Conservation (phyloP, 2,329 filamentous ascomycete species). For the Pseudogymnoascus sp. region DNA sequence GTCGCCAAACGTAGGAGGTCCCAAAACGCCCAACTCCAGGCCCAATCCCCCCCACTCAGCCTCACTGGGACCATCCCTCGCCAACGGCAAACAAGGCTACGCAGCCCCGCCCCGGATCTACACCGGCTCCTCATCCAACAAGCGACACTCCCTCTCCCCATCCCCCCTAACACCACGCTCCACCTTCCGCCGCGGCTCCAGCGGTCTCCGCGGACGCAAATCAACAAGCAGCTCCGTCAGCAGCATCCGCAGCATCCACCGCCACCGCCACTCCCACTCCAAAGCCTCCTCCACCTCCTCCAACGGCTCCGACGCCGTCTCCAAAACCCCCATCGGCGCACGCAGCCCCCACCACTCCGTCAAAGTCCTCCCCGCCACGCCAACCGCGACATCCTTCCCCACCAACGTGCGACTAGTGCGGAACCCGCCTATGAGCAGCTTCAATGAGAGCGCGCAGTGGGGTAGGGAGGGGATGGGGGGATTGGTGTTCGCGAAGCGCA, state of each 20-base stretch:
- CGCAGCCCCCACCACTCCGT: constrained; percentile 83
- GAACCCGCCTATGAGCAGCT: constrained; percentile 45
- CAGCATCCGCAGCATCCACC: constrained; percentile 84
- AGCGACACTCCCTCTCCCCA: constrained; percentile 77
- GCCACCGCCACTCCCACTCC: constrained; percentile 79
- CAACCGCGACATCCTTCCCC: constrained; percentile 68
- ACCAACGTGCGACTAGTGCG: constrained; percentile 80
- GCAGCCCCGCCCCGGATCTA: constrained; percentile 31
- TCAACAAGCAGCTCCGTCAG: constrained; percentile 94
- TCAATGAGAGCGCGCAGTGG: constrained; percentile 53
- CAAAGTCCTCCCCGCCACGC: constrained; percentile 90
- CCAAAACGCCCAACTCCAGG: constrained; percentile 49
- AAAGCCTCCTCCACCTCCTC: constrained; percentile 93
- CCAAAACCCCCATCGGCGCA: constrained; percentile 57
- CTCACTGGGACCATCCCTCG: constrained; percentile 31
- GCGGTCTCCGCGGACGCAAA: constrained; percentile 80
- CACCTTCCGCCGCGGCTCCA: constrained; percentile 74
- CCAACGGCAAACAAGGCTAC: constrained; percentile 27
- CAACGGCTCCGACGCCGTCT: constrained; percentile 64
- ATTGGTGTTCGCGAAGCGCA: constrained; percentile 73
- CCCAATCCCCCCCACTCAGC: constrained; percentile 50
- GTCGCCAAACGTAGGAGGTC: constrained; percentile 33
- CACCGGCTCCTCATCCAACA: constrained; percentile 42
- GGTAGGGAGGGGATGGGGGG: constrained; percentile 40
- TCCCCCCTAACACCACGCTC: constrained; percentile 83